Evolutionary conservation across 352 stramenopile genomes (phyloP), one percentile per base, ranked within the genome.

Genomic region (Elongisporangium anandrum): DNA sequence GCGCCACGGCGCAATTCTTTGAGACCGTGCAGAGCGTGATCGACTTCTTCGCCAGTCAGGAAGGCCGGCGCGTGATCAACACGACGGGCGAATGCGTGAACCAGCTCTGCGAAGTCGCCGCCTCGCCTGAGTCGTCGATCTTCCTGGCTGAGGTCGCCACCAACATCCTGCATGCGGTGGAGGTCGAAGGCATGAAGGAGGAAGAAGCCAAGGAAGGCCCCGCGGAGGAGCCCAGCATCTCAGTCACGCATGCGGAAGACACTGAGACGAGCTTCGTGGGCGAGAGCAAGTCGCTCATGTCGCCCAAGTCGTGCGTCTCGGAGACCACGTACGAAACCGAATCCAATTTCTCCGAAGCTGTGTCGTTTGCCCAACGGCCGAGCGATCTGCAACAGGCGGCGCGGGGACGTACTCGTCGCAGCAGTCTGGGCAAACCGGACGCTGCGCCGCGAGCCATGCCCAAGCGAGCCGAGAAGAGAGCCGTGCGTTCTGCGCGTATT

Each of bases 81-180:
- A 83, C 73, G 45, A 66, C 70, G 0, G 62, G 76, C n/a, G 73
- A 87, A 49, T 91, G 77, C 21, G 45, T 86, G 50, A 73, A 54
- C 3, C 65, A 77, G 54, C 59, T 81, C 21, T 77, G 60, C 23
- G 79, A 90, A 45, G 75, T 91, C 56, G 68, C 73, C 0, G 79
- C 84, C 61, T 91, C 84, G 19, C 77, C 79, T 1, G 84, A 93
- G 61, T 68, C 78, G 38, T 81, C 84, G n/a, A 82, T 93, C 29
- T 85, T 93, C 45, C 61, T 93, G 45, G 75, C 81, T 0, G 84
- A 93, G 51, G 54, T 91, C 19, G 84, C 81, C 4, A 91, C 81
- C 13, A 90, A 93, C 58, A 57, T 93, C 8, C 73, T 81, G 61
- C 84, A 93, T 59, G 70, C 77, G 24, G 57, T 91, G 0, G 81